Evolutionary conservation across 768 basidiomycete species (phyloP).

Genomic region (Phanerodontia chrysosporium): DNA sequence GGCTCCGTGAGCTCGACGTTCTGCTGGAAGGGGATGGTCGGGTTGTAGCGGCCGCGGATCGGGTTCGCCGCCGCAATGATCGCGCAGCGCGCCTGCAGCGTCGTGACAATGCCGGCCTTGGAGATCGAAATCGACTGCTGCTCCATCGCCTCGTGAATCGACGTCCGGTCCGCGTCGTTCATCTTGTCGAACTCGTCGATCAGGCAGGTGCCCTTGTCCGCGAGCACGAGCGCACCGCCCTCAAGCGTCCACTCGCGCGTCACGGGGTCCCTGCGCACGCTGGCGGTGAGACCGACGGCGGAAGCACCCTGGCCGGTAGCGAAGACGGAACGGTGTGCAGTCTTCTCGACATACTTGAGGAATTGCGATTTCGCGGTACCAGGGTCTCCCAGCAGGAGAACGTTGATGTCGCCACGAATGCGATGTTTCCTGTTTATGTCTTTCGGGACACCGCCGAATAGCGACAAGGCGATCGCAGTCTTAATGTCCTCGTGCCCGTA

Average conservation of each 20-base stretch:
- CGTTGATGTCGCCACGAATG: constrained; percentile 97
- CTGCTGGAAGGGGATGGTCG: constrained; percentile 96
- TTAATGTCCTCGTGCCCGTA: constrained; percentile 99
- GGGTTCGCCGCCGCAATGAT: constrained; percentile 99
- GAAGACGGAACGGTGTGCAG: constrained; percentile 94
- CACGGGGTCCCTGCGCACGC: constrained; percentile 96
- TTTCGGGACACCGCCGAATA: constrained; percentile 92
- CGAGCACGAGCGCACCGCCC: constrained; percentile 96
- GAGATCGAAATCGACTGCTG: constrained; percentile 99
- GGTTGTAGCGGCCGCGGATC: constrained; percentile 92
- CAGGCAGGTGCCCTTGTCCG: constrained; percentile 95
- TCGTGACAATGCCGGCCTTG: constrained; percentile 98
- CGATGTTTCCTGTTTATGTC: constrained; percentile 96
- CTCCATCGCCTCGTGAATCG: constrained; percentile 99
- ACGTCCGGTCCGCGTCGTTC: constrained; percentile 97
- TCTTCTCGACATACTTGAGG: constrained; percentile 98
- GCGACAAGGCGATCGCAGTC: constrained; percentile 90
- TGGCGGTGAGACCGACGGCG: constrained; percentile 97
- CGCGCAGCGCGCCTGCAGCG: constrained; percentile 93
- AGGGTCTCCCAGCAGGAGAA: constrained; percentile 93
- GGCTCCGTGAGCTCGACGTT: constrained; percentile 99
- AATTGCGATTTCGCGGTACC: constrained; percentile 99
- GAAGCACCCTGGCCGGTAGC: constrained; percentile 98
- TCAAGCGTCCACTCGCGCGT: constrained; percentile 98
- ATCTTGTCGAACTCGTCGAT: constrained; percentile 99